Conservation (phyloP, 148 eudicot species). For the Dysphania ambrosioides region DNA sequence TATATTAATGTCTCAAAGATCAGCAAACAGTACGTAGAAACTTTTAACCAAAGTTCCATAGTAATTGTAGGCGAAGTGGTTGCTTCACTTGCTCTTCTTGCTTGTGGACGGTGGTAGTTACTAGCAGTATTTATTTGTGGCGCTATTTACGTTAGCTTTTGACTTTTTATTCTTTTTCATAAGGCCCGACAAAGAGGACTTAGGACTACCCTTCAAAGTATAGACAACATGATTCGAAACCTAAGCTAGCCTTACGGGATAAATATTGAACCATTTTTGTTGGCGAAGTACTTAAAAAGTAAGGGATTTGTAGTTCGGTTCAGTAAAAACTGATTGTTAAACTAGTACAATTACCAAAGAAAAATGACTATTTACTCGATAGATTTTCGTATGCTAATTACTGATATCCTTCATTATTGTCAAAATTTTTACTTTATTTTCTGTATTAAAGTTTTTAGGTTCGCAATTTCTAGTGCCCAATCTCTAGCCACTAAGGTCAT, state of each 20-base stretch:
- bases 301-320: no score
- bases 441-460: no score
- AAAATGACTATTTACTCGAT: no score
- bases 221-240: conserved; percentile 5
- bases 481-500: no score
- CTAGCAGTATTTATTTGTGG: conserved; percentile 2
- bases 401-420: no score
- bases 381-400: no score
- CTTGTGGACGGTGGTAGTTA: conserved; percentile 16
- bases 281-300: background rate
- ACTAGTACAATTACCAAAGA: no score
- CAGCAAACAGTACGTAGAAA: conserved; percentile 6
- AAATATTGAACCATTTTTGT: background rate
- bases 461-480: no score
- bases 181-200: background rate
- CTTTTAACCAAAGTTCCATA: conserved; percentile 15
- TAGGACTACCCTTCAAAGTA: conserved; percentile 3
- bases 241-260: background rate
- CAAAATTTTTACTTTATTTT: no score
- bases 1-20: conserved; percentile 22
- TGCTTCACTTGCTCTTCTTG: conserved; percentile 28
- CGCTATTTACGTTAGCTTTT: conserved; percentile 1
- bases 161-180: background rate
- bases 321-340: no score
- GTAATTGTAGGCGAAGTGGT: conserved; percentile 23